Evolutionary conservation across 1,284 basidiomycete species (phyloP).

Genomic region (Phylloboletellus chloephorus): DNA sequence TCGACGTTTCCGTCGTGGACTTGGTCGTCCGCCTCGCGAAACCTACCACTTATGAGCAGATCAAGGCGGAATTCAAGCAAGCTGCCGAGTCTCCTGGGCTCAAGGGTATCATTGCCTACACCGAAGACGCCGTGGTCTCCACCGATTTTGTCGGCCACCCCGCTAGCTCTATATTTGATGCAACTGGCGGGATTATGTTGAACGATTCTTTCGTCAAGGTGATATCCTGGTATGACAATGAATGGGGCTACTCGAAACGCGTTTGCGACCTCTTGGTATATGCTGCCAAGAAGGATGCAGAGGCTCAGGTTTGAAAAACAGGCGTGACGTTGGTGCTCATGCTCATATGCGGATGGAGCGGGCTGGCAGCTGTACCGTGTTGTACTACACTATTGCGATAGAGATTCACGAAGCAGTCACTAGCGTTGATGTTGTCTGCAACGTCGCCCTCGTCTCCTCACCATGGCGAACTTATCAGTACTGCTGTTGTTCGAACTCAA

Average conservation of each 20-base stretch:
- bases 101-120: slow-evolving; percentile 92
- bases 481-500: too few relatives aligned
- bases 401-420: too few relatives aligned
- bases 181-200: slow-evolving; percentile 88
- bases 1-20: slow-evolving; percentile 98
- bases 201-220: slow-evolving; percentile 95
- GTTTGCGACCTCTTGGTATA: slow-evolving; percentile 88
- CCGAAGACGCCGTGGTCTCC: slow-evolving; percentile 92
- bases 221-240: slow-evolving; percentile 94
- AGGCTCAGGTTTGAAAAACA: slow-evolving; percentile 21
- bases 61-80: slow-evolving; percentile 84
- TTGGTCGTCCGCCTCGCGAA: slow-evolving; percentile 93
- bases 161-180: slow-evolving; percentile 87
- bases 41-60: slow-evolving; percentile 80
- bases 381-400: too few relatives aligned
- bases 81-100: slow-evolving; percentile 64
- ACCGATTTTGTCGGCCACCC: slow-evolving; percentile 86
- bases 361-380: too few relatives aligned
- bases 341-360: too few relatives aligned
- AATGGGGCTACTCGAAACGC: slow-evolving; percentile 95
- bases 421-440: too few relatives aligned
- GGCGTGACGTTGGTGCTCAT: not conserved
- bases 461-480: too few relatives aligned
- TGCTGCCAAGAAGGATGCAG: slow-evolving; percentile 70
- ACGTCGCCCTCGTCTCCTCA: too few relatives aligned